Percentiles rank a stretch among this genome's conserved stretches.
Conservation (phyloP, 805 yeast genomes). For the Candida patagonica region DNA sequence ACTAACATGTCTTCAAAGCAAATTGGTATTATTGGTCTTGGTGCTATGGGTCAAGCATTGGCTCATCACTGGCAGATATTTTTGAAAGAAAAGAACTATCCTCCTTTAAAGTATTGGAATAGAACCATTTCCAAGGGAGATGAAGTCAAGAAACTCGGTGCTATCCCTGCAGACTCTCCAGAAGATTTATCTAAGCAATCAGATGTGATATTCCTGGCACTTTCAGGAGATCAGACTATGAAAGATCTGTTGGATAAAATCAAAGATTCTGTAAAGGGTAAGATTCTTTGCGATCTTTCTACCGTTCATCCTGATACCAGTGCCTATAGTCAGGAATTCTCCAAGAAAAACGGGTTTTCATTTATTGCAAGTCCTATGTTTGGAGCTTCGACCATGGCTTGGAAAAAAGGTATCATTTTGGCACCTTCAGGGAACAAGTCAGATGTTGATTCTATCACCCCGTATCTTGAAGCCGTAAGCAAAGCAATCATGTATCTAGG, state of each 20-base stretch:
- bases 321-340: conserved; percentile 7
- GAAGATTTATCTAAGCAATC: conserved; percentile 10
- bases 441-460: conserved; percentile 16
- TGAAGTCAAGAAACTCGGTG: conserved; percentile 12
- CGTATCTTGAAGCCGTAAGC: conserved; percentile 22
- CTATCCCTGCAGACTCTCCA: conserved; percentile 4
- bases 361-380: conserved; percentile 24
- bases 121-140: conserved; percentile 14
- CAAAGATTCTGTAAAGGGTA: conserved; percentile 11
- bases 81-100: not conserved
- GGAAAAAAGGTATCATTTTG: conserved; percentile 20
- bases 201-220: conserved; percentile 12
- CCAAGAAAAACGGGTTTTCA: conserved; percentile 14
- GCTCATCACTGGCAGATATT: conserved; percentile 5
- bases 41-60: conserved; percentile 4
- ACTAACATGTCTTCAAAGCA: not conserved
- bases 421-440: conserved; percentile 19
- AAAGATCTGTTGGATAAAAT: conserved; percentile 5
- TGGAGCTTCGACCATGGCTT: conserved; percentile 23
- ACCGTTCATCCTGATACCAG: conserved; percentile 25
- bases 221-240: conserved; percentile 13
- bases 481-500: conserved; percentile 19
- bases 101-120: conserved; percentile 9
- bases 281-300: conserved; percentile 20
- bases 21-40: conserved; percentile 4